Conservation (phyloP, 2,329 filamentous ascomycete genomes). For the Geosmithia flava region DNA sequence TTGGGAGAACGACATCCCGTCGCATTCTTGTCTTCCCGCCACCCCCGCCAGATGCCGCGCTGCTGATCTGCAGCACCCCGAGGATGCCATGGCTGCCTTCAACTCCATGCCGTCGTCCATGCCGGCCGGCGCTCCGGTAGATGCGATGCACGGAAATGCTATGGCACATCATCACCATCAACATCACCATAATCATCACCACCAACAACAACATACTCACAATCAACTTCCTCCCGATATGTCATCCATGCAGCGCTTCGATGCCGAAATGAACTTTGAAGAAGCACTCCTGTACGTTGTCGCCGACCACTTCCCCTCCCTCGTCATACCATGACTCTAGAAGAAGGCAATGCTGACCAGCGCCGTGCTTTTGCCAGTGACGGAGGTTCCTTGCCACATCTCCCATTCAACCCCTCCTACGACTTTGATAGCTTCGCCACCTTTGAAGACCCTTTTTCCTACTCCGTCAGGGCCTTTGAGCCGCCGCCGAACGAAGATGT, state of each 20-base stretch:
- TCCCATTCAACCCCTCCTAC: conserved; percentile 47
- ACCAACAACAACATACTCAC: conserved; percentile 24
- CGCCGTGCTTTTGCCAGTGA: conserved; percentile 12
- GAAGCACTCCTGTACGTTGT: conserved; percentile 41
- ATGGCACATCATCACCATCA: conserved; percentile 7
- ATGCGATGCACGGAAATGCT: conserved; percentile 21
- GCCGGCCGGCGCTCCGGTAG: conserved; percentile 27
- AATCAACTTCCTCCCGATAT: conserved; percentile 18
- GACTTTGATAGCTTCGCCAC: conserved; percentile 48
- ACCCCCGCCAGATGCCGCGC: conserved; percentile 10
- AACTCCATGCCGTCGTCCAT: conserved; percentile 40
- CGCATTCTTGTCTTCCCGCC: neutral
- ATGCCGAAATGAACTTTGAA: conserved; percentile 40
- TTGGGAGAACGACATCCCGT: neutral
- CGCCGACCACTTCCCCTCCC: neutral
- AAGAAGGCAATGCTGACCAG: neutral
- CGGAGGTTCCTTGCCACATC: conserved; percentile 17
- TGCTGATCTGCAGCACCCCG: conserved; percentile 13
- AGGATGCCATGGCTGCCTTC: conserved; percentile 45
- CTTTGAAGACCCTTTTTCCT: conserved; percentile 55
- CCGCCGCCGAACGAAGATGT: conserved; percentile 28
- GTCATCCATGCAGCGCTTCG: conserved; percentile 33
- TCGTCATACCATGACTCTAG: neutral
- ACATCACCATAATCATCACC: conserved; percentile 19
- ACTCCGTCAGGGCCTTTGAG: conserved; percentile 35